A percentile compares a stretch with the other conserved stretches of the same genome.
These are phyloP conservation scores for Ogataea naganishii DNA, from an alignment of 805 yeast genomes.

Conservation along the genomic window DNA sequence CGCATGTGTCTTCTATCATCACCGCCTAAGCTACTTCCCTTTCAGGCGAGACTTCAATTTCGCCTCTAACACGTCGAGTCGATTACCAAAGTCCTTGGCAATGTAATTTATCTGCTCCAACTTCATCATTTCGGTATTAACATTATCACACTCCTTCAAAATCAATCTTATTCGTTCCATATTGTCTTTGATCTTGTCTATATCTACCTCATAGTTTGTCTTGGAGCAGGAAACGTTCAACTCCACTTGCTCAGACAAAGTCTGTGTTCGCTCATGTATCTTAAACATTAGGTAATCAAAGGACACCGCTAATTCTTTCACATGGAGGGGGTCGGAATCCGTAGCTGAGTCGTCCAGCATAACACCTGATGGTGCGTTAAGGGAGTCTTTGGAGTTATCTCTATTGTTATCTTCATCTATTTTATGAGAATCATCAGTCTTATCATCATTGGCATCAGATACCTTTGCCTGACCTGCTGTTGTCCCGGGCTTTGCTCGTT, in stretches of 20 bases:
- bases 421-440: no score
- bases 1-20: no score
- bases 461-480: no score
- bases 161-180: constrained; percentile 11
- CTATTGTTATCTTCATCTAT: no score
- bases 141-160: constrained; percentile 14
- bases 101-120: constrained; percentile 22
- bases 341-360: no score
- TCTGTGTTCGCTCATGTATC: constrained; percentile 46
- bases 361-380: no score
- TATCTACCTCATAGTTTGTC: constrained; percentile 13
- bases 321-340: constrained; percentile 64
- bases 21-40: constrained; percentile 7
- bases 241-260: constrained; percentile 22
- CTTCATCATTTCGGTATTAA: constrained; percentile 23
- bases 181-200: constrained; percentile 12
- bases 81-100: constrained; percentile 19
- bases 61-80: constrained; percentile 15
- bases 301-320: constrained; percentile 48
- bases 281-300: constrained; percentile 60
- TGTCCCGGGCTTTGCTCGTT: no score
- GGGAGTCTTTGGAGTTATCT: no score
- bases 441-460: no score
- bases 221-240: constrained; percentile 17
- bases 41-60: constrained; percentile 10